Evolutionary conservation across 2,329 filamentous ascomycete species (phyloP), one percentile per base, ranked within the genome.

Genomic region (Venturia pyrina): DNA sequence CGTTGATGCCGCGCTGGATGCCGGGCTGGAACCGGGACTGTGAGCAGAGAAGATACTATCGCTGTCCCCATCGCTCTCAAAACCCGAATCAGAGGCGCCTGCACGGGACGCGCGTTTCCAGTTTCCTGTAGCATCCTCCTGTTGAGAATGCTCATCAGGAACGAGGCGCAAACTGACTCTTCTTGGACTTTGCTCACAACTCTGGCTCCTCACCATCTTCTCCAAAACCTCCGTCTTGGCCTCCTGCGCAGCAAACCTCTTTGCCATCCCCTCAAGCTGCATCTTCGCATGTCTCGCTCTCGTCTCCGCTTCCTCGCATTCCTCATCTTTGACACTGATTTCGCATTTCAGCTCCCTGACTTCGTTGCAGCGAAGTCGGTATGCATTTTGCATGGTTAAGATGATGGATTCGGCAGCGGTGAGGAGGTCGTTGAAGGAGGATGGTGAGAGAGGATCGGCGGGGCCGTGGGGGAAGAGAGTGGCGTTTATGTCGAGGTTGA

Each of bases 181-280:
- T 17, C 60, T 43, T 28, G 28, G 28, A 28, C 28, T 28, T 28
- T 28, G 2, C 4, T 28, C 28, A 28, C 28, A 28, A 28, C 2
- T 28, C 28, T 28, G 28, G 28, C 28, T 28, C 28, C 28, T 28
- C 28, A 28, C 28, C 61, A 46, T 67, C 15, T 40, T 46, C 40
- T 65, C 66, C 8, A 48, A 7, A 5, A 28, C 34, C 1, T 56
- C 66, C 19, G 48, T 61, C 44, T 62, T 57, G 3, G 61, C 37
- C 41, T 61, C 50, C 21, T 64, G 50, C 4, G 40, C 56, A 2
- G 57, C 28, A 3, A 44, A n/a, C 41, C 59, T 34, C 63, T 48
- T 79, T 5, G 83, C 82, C 79, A 87, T 83, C 46, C 82, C 83
- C 71, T 86, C 82, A 24, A 88, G 76, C 72, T 87, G 85, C 68